A percentile compares a stretch with the other conserved stretches of the same genome.
Conservation (phyloP, 192 early-diverging fungal genomes). For the Coemansia pectinata region DNA sequence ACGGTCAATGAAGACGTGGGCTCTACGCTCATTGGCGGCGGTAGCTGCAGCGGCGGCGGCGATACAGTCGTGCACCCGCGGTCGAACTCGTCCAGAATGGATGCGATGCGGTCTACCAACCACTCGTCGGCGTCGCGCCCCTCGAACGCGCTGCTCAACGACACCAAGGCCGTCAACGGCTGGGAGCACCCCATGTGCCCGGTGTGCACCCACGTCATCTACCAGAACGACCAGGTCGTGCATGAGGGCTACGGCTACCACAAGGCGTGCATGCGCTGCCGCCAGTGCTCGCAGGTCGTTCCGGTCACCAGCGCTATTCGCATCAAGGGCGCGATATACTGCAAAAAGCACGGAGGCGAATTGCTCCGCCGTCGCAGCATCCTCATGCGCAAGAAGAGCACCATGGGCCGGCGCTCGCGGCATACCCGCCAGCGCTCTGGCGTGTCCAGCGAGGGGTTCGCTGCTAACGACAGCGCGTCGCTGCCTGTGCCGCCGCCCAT, state of each 20-base stretch:
- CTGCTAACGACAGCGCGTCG: not conserved
- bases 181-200: constrained; percentile 58
- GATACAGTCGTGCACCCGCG: not conserved
- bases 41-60: constrained; percentile 4
- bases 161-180: constrained; percentile 48
- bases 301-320: constrained; percentile 38
- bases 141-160: constrained; percentile 47
- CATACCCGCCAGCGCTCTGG: constrained; percentile 28
- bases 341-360: constrained; percentile 54
- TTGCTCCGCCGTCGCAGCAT: constrained; percentile 57
- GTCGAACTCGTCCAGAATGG: constrained; percentile 15
- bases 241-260: constrained; percentile 59
- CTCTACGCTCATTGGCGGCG: constrained; percentile 46
- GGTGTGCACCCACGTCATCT: constrained; percentile 41
- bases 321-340: constrained; percentile 56
- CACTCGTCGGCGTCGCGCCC: constrained; percentile 47
- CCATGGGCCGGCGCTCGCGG: constrained; percentile 53
- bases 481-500: constrained; percentile 39
- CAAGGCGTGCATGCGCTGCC: constrained; percentile 57
- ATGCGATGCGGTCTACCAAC: constrained; percentile 15
- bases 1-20: not conserved
- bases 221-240: constrained; percentile 52
- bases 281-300: constrained; percentile 48
- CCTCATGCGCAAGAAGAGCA: constrained; percentile 59
- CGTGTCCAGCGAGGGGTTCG: constrained; percentile 29